These are phyloP conservation scores for Calonectria fujianensis DNA, from an alignment of 2,329 filamentous ascomycete genomes.

Conservation along the genomic window DNA sequence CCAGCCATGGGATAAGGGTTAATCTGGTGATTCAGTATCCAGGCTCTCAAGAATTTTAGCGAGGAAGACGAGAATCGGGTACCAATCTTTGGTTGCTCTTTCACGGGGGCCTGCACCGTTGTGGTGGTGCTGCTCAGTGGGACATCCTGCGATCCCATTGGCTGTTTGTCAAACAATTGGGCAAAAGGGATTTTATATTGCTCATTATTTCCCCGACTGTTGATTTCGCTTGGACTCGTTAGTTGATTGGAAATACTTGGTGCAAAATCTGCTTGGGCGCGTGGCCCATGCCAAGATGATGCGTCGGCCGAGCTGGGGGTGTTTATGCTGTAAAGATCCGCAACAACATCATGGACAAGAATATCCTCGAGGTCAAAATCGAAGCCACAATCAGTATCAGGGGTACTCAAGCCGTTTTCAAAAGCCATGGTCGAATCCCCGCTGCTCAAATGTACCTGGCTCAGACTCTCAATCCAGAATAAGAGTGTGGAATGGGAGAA, in stretches of 20 bases:
- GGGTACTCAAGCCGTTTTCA: neutral
- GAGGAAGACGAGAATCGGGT: constrained; percentile 48
- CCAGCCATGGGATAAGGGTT: constrained; percentile 91
- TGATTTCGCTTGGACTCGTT: neutral
- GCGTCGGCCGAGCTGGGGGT: neutral
- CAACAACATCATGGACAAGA: neutral
- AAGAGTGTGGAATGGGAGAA: neutral
- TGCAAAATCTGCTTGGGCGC: neutral
- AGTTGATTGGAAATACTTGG: neutral
- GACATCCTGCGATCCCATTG: neutral
- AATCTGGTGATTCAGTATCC: constrained; percentile 59
- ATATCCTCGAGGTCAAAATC: neutral
- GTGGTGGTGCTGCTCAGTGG: neutral
- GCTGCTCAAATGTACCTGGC: neutral
- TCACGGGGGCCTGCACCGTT: neutral
- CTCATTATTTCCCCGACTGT: neutral
- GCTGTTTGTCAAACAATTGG: neutral
- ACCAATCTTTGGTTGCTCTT: constrained; percentile 42
- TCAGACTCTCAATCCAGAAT: neutral
- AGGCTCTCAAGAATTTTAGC: constrained; percentile 45
- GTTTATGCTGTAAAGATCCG: neutral
- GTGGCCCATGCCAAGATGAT: neutral
- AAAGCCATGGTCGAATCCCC: neutral
- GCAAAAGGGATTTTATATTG: neutral
- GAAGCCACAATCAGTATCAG: neutral